phyloP scores from a whole-genome alignment of 441 rosid species.

The Dalechampia spathulata region DNA sequence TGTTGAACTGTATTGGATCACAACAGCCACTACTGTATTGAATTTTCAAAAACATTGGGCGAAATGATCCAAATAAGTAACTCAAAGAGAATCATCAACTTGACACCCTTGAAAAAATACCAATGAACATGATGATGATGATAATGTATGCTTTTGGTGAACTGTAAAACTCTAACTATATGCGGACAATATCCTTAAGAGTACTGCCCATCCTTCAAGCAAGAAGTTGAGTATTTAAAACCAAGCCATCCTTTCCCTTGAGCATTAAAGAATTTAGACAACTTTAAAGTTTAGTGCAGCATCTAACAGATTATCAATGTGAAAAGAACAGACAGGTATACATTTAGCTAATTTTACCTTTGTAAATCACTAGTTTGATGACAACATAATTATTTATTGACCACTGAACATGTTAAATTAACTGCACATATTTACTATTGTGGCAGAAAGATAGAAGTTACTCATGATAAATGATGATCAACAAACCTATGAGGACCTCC shows the following conservation, averaged over 20 bases:
- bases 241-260: neutral
- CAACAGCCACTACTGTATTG: no score
- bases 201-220: neutral
- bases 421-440: no score
- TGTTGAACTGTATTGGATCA: no score
- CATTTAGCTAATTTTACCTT: neutral
- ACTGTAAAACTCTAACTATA: neutral
- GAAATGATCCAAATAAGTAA: no score
- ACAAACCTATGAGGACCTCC: conserved; percentile 94
- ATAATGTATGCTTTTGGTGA: no score
- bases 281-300: neutral
- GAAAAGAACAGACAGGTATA: no score
- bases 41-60: no score
- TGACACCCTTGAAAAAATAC: neutral
- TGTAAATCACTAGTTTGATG: no score
- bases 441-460: neutral
- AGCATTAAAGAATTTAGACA: neutral
- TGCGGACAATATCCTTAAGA: neutral
- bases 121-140: neutral
- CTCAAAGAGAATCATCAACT: neutral
- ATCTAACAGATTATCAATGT: neutral
- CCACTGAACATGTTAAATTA: no score
- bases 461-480: conserved; percentile 3
- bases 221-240: neutral
- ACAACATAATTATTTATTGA: no score